phyloP scores from a whole-genome alignment of 2,329 filamentous ascomycete species.

The Talaromyces sp. region DNA sequence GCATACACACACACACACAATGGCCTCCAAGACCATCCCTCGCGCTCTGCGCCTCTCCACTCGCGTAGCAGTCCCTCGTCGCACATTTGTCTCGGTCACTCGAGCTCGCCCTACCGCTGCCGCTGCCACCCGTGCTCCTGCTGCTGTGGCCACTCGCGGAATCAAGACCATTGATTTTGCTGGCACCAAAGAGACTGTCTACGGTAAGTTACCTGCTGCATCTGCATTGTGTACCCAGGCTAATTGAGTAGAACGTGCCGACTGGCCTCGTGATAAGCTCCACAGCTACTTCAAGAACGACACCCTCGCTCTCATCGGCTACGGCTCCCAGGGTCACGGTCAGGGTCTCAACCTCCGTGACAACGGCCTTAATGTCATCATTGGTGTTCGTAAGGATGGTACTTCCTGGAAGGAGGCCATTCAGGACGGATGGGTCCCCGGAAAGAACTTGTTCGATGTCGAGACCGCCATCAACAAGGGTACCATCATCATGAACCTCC shows the following conservation, averaged over 20 bases:
- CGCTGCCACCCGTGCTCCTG: constrained; percentile 50
- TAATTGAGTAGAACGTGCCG: constrained; percentile 73
- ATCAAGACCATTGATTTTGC: constrained; percentile 99
- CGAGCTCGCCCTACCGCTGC: constrained; percentile 47
- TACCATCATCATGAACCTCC: constrained; percentile 98
- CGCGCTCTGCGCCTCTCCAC: constrained; percentile 56
- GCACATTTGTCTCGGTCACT: constrained; percentile 58
- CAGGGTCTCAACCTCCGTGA: constrained; percentile 99
- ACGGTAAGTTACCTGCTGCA: constrained; percentile 34
- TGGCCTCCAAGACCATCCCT: constrained; percentile 50
- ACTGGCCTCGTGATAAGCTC: constrained; percentile 99
- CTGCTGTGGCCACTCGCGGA: constrained; percentile 61
- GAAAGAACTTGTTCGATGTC: constrained; percentile 98
- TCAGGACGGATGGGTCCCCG: constrained; percentile 96
- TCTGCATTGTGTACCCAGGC: neutral
- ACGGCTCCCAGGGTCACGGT: constrained; percentile 96
- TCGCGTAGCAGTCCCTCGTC: constrained; percentile 49
- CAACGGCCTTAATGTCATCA: constrained; percentile 98
- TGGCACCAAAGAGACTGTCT: constrained; percentile 89
- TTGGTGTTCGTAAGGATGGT: constrained; percentile 97
- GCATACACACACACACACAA: constrained; percentile 31
- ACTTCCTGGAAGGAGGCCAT: constrained; percentile 97
- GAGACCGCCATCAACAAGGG: constrained; percentile 92
- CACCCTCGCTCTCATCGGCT: constrained; percentile 97
- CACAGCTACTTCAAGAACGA: constrained; percentile 99